Evolutionary conservation across 768 basidiomycete species (phyloP), one percentile per base, ranked within the genome.

Genomic region (Tylopilus sp.): DNA sequence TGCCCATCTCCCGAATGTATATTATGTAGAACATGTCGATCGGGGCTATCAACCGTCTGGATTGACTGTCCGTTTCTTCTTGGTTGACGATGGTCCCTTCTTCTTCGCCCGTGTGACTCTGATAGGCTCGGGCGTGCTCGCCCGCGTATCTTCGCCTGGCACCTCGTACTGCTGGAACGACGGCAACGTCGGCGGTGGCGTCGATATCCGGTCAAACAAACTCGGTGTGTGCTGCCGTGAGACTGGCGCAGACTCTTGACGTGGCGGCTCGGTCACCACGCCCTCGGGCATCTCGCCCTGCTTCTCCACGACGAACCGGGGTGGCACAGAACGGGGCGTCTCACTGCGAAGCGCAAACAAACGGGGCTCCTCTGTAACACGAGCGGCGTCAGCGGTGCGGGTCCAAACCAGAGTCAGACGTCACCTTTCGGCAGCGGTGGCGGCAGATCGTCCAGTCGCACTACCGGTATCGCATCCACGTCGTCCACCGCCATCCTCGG

Each of bases 381-480:
- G 71, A 71, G 62, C 44, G 49, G 28, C n/a, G 54, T 61, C 26
- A 79, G 67, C 38, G 41, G 18, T 40, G 44, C 30, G n/a, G 17
- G 20, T 7, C 8, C 23, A n/a, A 23, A 23, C 43, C 12, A 13
- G 0, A 28, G 20, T 22, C 8, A 10, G 4, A 44, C 31, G 7
- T 49, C 47, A 69, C 71, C 68, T 70, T 69, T 70, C 40, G 60
- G 57, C 17, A 71, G 47, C 1, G 69, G 71, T n/a, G 83, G 70
- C 2, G 80, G 84, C 68, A 89, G 77, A 51, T 79, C 83, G 38
- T 95, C 90, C 41, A 98, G 70, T 53, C 75, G 80, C 26, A 98
- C 91, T 21, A 99, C 82, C 1, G 95, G 95, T 69, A 98, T 98
- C 9, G 85, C 81, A 59, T 97, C 93, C n/a, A 97, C 57, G 62